Evolutionary conservation across 805 yeast species (phyloP).

Genomic region (Metschnikowia arizonensis): DNA sequence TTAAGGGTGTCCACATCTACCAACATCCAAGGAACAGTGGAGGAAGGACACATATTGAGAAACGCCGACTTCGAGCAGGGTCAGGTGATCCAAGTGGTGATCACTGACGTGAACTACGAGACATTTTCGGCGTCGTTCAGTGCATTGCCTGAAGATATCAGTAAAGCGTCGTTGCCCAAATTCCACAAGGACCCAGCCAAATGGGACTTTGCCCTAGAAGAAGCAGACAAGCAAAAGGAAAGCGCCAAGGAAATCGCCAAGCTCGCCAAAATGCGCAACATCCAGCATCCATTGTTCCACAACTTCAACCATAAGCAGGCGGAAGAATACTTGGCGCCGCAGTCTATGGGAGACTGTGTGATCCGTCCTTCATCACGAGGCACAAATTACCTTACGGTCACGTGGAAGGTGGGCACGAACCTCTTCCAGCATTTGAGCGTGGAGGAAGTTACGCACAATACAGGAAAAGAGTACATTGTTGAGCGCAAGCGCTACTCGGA

Average conservation of each 20-base stretch:
- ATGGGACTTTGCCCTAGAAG: slow-evolving; percentile 81
- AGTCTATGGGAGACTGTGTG: slow-evolving; percentile 86
- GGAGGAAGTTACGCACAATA: slow-evolving; percentile 65
- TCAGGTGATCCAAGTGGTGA: slow-evolving; percentile 83
- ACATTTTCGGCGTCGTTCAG: slow-evolving; percentile 71
- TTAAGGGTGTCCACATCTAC: slow-evolving; percentile 41
- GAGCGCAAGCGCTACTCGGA: slow-evolving; percentile 74
- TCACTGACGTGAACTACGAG: slow-evolving; percentile 67
- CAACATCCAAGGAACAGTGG: slow-evolving; percentile 41
- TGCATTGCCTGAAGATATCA: slow-evolving; percentile 61
- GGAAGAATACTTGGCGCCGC: slow-evolving; percentile 85
- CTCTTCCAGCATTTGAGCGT: slow-evolving; percentile 90
- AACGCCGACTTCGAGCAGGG: slow-evolving; percentile 49
- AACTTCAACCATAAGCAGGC: slow-evolving; percentile 84
- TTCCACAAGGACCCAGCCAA: slow-evolving; percentile 52
- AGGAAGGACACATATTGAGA: slow-evolving; percentile 43
- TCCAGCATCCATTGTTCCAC: slow-evolving; percentile 88
- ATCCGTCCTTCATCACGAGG: slow-evolving; percentile 94
- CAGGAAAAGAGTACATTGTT: slow-evolving; percentile 57
- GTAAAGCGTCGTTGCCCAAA: slow-evolving; percentile 47
- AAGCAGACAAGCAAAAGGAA: slow-evolving; percentile 57
- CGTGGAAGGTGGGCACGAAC: slow-evolving; percentile 94
- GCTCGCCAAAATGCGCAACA: slow-evolving; percentile 66
- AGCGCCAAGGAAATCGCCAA: slow-evolving; percentile 59
- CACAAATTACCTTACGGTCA: slow-evolving; percentile 78